phyloP scores from a whole-genome alignment of 352 stramenopile species.

The Phytophthora gonapodyides region DNA sequence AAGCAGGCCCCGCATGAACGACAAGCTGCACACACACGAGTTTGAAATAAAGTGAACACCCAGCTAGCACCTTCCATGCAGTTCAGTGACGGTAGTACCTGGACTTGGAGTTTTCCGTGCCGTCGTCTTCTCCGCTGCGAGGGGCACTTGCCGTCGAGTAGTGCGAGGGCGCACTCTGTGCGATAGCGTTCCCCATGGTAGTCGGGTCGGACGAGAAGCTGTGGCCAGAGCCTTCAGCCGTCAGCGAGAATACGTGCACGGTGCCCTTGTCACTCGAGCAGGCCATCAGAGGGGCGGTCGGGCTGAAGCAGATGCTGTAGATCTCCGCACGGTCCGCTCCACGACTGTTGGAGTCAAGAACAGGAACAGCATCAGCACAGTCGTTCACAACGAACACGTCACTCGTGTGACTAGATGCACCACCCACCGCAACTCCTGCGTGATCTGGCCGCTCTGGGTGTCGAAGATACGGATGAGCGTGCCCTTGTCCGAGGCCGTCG shows the following conservation, averaged over 20 bases:
- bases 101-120: conserved; percentile 89
- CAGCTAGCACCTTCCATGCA: conserved; percentile 5
- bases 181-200: conserved; percentile 54
- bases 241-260: conserved; percentile 95
- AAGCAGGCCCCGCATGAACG: conserved; percentile 89
- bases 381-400: neutral
- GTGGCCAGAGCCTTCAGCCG: conserved; percentile 64
- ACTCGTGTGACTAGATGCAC: neutral
- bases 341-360: conserved; percentile 53
- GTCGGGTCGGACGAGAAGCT: conserved; percentile 62
- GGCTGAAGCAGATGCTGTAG: conserved; percentile 97
- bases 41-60: neutral
- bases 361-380: conserved; percentile 6
- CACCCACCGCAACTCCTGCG: conserved; percentile 80
- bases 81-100: conserved; percentile 41
- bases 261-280: conserved; percentile 98
- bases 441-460: conserved; percentile 92
- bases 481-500: conserved; percentile 96
- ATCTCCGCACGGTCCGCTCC: conserved; percentile 97
- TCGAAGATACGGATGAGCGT: conserved; percentile 98
- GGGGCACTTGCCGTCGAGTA: conserved; percentile 51
- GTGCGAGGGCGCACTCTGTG: conserved; percentile 43
- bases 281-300: conserved; percentile 92
- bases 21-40: conserved; percentile 52
- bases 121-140: conserved; percentile 72